These are phyloP conservation scores for Citrus sp. DNA, from an alignment of 345 rosid genomes.

Conservation along the genomic window DNA sequence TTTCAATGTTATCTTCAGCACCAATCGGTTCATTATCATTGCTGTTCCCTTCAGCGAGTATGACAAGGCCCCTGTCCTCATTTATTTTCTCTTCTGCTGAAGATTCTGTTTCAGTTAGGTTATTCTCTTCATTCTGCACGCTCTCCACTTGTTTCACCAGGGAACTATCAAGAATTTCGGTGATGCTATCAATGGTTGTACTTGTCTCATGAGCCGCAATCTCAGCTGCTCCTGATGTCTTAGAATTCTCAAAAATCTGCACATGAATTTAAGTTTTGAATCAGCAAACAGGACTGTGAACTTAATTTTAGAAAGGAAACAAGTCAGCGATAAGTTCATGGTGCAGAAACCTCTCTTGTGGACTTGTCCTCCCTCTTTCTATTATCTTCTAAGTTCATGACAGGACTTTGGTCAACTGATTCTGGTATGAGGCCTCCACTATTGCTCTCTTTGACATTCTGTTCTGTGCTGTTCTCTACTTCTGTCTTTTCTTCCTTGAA, in stretches of 20 bases:
- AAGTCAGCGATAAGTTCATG: background rate
- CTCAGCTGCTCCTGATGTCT: slow-evolving; percentile 3
- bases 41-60: background rate
- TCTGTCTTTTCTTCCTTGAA: slow-evolving; percentile 4
- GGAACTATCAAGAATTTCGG: background rate
- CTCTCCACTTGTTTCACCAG: slow-evolving; percentile 11
- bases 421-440: slow-evolving; percentile 3
- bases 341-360: slow-evolving; percentile 18
- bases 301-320: background rate
- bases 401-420: background rate
- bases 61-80: background rate
- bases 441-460: background rate
- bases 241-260: slow-evolving; percentile 14
- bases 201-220: slow-evolving; percentile 5
- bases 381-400: slow-evolving; percentile 12
- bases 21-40: background rate
- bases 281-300: background rate
- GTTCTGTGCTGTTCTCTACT: slow-evolving; percentile 6
- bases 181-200: slow-evolving; percentile 9
- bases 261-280: background rate
- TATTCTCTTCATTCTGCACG: background rate
- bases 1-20: background rate
- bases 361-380: slow-evolving; percentile 2
- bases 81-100: slow-evolving; percentile 2
- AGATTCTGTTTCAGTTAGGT: slow-evolving; percentile 5